Percentiles rank a stretch among this genome's conserved stretches.
These are phyloP conservation scores for Dothistroma septosporum DNA, from an alignment of 2,329 filamentous ascomycete genomes.

Conservation along the genomic window DNA sequence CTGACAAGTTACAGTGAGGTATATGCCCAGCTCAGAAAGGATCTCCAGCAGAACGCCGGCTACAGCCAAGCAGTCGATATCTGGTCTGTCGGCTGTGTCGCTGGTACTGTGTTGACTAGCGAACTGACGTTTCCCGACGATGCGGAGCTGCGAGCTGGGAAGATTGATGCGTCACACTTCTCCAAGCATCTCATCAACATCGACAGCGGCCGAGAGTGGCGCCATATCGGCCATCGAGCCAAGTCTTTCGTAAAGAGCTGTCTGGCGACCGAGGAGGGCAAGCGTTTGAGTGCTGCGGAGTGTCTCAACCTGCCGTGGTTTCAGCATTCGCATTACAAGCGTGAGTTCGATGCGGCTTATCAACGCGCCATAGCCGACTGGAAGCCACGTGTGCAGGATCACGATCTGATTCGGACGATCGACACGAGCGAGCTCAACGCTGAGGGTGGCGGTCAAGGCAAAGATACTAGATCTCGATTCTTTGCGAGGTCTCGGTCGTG, in stretches of 20 bases:
- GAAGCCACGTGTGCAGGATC: constrained; percentile 36
- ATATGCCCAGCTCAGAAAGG: constrained; percentile 23
- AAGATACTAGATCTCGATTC: constrained; percentile 10
- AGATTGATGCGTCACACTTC: constrained; percentile 12
- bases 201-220: constrained; percentile 43
- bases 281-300: constrained; percentile 51
- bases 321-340: constrained; percentile 45
- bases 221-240: constrained; percentile 37
- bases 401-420: constrained; percentile 15
- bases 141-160: constrained; percentile 25
- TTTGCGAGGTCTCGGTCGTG: constrained; percentile 6
- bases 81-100: constrained; percentile 58
- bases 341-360: constrained; percentile 50
- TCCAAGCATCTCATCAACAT: constrained; percentile 41
- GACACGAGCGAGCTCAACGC: constrained; percentile 15
- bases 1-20: constrained; percentile 34
- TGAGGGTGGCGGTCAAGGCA: not conserved
- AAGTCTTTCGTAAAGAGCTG: constrained; percentile 53
- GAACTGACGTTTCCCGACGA: constrained; percentile 44
- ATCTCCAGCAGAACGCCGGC: constrained; percentile 32
- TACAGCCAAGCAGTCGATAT: constrained; percentile 59
- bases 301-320: constrained; percentile 57
- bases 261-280: constrained; percentile 47
- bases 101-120: constrained; percentile 50
- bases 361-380: constrained; percentile 47